Percentiles rank a stretch among this genome's conserved stretches.
Evolutionary conservation across 2,329 filamentous ascomycete species (phyloP).

Genomic region (Colletotrichum brevisporum): DNA sequence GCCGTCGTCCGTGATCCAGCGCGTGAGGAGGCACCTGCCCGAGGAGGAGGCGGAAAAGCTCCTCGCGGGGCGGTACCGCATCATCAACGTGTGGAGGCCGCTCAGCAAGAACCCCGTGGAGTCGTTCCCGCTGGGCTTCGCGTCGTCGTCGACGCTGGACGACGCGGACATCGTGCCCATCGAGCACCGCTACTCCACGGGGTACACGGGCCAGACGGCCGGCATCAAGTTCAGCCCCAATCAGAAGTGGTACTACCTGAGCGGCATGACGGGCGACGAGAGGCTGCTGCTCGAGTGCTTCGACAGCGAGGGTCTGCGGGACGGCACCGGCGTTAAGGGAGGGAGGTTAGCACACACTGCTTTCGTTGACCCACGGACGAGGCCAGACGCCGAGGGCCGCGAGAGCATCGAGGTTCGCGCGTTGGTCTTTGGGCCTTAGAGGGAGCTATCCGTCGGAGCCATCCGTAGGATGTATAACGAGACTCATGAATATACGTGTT

Average conservation of each 20-base stretch:
- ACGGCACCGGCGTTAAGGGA: slow-evolving; percentile 63
- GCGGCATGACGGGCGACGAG: slow-evolving; percentile 81
- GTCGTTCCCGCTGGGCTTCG: slow-evolving; percentile 77
- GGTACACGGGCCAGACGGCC: slow-evolving; percentile 81
- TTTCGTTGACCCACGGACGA: slow-evolving; percentile 82
- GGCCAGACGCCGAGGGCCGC: slow-evolving; percentile 76
- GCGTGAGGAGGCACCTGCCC: slow-evolving; percentile 77
- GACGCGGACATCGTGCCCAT: slow-evolving; percentile 78
- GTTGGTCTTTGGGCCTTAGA: slow-evolving; percentile 80
- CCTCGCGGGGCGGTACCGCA: slow-evolving; percentile 79
- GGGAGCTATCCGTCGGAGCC: background rate
- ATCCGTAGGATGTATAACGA: slow-evolving; percentile 5
- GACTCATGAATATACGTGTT: slow-evolving; percentile 30
- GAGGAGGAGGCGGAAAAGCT: slow-evolving; percentile 72
- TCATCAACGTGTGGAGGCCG: slow-evolving; percentile 90
- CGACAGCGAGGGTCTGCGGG: slow-evolving; percentile 73
- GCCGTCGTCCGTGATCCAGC: slow-evolving; percentile 71
- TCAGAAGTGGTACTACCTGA: slow-evolving; percentile 86
- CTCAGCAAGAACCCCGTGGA: slow-evolving; percentile 72
- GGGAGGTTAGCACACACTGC: slow-evolving; percentile 80
- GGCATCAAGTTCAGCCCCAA: slow-evolving; percentile 71
- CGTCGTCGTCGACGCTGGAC: slow-evolving; percentile 73
- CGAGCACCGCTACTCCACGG: slow-evolving; percentile 79
- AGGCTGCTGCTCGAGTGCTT: slow-evolving; percentile 84
- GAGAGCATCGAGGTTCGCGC: slow-evolving; percentile 93